A percentile compares a stretch with the other conserved stretches of the same genome.
Conservation (phyloP, 2,329 filamentous ascomycete genomes). For the Elsinoe necatrix region DNA sequence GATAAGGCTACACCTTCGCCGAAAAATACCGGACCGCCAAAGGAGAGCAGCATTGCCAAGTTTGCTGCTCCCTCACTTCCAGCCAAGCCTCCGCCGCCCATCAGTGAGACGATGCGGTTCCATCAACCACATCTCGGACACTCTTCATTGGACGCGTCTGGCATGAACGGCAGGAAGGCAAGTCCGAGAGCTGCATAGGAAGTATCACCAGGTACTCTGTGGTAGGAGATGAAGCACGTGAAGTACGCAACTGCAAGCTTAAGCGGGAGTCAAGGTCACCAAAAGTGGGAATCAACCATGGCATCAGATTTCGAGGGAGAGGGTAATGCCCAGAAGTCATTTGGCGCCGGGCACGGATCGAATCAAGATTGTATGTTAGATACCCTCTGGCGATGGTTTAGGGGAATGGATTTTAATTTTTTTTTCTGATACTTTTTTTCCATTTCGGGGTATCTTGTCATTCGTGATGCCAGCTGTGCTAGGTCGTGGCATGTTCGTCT, state of each 20-base stretch:
- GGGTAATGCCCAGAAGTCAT: background rate
- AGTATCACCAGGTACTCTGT: no score
- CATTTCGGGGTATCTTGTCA: background rate
- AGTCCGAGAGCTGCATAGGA: background rate
- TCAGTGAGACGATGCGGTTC: slow-evolving; percentile 23
- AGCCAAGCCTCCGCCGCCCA: slow-evolving; percentile 45
- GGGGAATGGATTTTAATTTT: background rate
- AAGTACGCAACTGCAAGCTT: background rate
- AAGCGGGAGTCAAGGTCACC: background rate
- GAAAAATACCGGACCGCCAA: slow-evolving; percentile 17
- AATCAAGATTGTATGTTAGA: slow-evolving; percentile 12
- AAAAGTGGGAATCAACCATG: background rate
- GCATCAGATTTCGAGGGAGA: background rate
- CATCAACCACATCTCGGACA: background rate
- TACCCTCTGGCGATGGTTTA: slow-evolving; percentile 12
- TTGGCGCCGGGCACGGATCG: background rate
- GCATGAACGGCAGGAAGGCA: background rate
- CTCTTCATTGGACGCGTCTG: background rate
- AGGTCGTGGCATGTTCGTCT: background rate
- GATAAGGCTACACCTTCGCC: slow-evolving; percentile 8
- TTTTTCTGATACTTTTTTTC: background rate
- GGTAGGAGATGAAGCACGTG: no score
- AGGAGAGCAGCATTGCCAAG: slow-evolving; percentile 45
- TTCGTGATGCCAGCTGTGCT: background rate
- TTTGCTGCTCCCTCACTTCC: slow-evolving; percentile 48